Base-by-base conservation (phyloP, 2,329 filamentous ascomycete genomes). In the Beauveria medogensis region DNA sequence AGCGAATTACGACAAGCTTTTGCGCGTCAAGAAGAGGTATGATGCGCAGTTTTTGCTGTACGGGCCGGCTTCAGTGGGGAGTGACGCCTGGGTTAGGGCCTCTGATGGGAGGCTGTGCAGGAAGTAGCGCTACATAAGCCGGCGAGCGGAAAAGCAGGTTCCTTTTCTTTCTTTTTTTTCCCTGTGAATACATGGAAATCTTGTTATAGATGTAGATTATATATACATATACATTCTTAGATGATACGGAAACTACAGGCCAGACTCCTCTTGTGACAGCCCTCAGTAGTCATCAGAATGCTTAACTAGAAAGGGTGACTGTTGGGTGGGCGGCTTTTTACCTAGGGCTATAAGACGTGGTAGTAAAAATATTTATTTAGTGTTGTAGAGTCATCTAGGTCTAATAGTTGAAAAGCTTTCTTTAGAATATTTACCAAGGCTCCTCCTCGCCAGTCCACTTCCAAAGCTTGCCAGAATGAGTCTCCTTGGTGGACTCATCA, bases 11-110 rank as follows among this genome's bases (percentile, higher is more conserved):
- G 61, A 66, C 1, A 64, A 63, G 10, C 65, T 83, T 22, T 59
- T 74, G 16, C 40, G 51, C 0, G 72, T 84, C 34, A 85, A 86
- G 75, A 66, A 71, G 40, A 78, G 75, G 66, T 83, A 78, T 64
- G 82, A 83, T 64, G 72, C 77, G 1, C 58, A 70, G 0, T 66
- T 68, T 2, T 61, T 84, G 7, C 81, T 81, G 41, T 80, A 81
- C 57, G 78, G 75, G 12, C 67, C 66, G 6, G 77, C 74, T n/a
- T 77, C 73, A 4, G 81, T 84, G 6, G 81, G 80, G 0, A 81
- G 78, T 60, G 81, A 84, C 55, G 66, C 65, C n/a, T 84, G 80
- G 80, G 43, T 48, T 8, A 24, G 41, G 8, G 16, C n/a, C 3
- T 64, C 67, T 6, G 64, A 71, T 59, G 79, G 78, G 9, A 72